Base-by-base conservation (phyloP, 2,329 filamentous ascomycete species). In the Xylariales sp. region DNA sequence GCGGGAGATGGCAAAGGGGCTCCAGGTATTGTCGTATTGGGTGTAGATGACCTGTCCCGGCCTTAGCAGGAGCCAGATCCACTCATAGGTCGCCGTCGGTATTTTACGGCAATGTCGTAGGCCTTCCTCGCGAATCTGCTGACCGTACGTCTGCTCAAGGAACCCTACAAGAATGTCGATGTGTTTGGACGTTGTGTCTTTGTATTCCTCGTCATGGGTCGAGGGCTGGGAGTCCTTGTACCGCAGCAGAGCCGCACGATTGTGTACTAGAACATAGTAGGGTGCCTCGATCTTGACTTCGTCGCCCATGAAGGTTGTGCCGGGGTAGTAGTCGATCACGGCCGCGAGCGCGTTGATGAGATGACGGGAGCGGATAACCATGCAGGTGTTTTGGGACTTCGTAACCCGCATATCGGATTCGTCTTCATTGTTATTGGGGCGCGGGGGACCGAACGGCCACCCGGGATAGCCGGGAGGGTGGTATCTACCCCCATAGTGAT, bases 311-410 rank as follows among this genome's bases (percentile, higher is more conserved):
- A 83, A 78, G 49, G 76, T 77, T 64, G 80, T 77, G 46, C 78
- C 77, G 3, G 83, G 83, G 69, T 85, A 86, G 70, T 85, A 86
- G 30, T 76, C 78, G 6, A 87, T 79, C 5, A 86, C 80, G 12
- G 84, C 83, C 34, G 77, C 78, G 4, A 87, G 77, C 0, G 84
- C 84, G 54, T 84, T 81, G 69, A 83, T 80, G 36, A 87, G 79
- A 64, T 84, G 75, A 36, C 74, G 66, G 1, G 83, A 85, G 69
- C 83, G 77, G 52, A 85, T 82, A 2, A 79, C 57, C 82, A 85
- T 84, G 61, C 75, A 71, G 0, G 80, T 82, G 1, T 69, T 75
- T 18, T 79, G 76, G 8, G 77, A 70, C 18, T 77, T 76, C 39
- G 75, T 68, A 32, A 75, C 53, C 12, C 76, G 76, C 32, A 71